These are phyloP conservation scores for Mycena olivaceomarginata DNA, from an alignment of 768 basidiomycete genomes.

Conservation along the genomic window DNA sequence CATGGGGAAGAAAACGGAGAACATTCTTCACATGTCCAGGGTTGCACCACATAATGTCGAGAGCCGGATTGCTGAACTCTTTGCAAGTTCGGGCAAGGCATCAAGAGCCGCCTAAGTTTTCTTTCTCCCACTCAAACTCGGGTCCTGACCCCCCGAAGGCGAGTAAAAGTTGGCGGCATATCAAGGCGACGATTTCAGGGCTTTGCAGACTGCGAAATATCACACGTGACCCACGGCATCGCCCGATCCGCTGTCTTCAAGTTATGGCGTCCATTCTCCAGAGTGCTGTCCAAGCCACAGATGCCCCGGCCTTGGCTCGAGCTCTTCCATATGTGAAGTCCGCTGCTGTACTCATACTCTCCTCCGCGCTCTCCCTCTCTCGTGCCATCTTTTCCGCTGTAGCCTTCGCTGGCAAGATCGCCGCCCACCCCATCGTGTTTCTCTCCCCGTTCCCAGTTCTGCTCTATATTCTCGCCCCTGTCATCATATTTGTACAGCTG, in stretches of 20 bases:
- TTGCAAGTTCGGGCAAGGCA: conserved; percentile 37
- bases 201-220: conserved; percentile 28
- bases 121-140: neutral
- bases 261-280: neutral
- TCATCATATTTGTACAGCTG: conserved; percentile 52
- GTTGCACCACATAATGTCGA: conserved; percentile 44
- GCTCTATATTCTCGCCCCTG: conserved; percentile 58
- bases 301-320: conserved; percentile 7
- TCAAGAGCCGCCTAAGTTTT: conserved; percentile 22
- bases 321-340: conserved; percentile 18
- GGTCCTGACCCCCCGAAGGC: neutral
- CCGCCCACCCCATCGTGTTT: conserved; percentile 10
- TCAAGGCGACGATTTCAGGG: conserved; percentile 31
- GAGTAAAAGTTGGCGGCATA: neutral
- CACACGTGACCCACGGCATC: too few relatives aligned
- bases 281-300: neutral
- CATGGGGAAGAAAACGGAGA: conserved; percentile 6
- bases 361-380: neutral
- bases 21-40: neutral
- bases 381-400: neutral
- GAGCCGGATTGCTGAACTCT: conserved; percentile 39
- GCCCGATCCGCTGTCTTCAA: too few relatives aligned
- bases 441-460: conserved; percentile 23
- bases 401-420: neutral
- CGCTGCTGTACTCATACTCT: neutral